Base-by-base conservation (phyloP, 345 rosid genomes). In the Eucalyptus sp. region DNA sequence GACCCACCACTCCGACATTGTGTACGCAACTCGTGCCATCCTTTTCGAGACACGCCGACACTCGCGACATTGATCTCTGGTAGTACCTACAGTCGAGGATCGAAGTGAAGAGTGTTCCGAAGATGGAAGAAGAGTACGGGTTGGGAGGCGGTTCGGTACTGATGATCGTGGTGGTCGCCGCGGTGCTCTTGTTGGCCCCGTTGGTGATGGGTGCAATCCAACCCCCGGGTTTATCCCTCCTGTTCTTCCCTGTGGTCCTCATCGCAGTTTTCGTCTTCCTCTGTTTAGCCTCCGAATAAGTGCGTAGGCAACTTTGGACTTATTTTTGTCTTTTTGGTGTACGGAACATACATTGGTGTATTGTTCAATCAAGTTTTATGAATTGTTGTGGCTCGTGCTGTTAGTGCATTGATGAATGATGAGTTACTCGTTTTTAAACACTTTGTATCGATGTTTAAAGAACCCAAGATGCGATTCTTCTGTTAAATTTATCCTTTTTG, bases 131-230 rank as follows among this genome's bases (percentile, higher is more conserved):
- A 41, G 91, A 89, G 29, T 79, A 50, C 29, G 88, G 91, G 7
- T 91, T 90, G 15, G 91, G 92, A 43, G n/a, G 41, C 33, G 92
- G 88, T 43, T 90, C 92, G 13, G 37, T 89, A 6, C 24, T 87
- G 88, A 76, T 89, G 90, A 88, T 93, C 88, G 15, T 89, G 49
- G 7, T 90, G 14, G 91, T 92, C 60, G 91, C 58, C 11, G 92
- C 89, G 13, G 84, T 89, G 85, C 60, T 92, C 7, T 76, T 92
- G n/a, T 48, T 90, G 33, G 89, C 16, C n/a, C 94, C 94, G 3
- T 22, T 91, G 15, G 50, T 76, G 76, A 90, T 92, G 89, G 94
- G 90, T 25, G 68, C 92, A 31, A 46, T 91, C 89, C 86, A 87
- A 10, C 89, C 93, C 49, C 95, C 93, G 49, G 79, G 93, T 7